Percentiles rank a stretch among this genome's conserved stretches.
Evolutionary conservation across 352 stramenopile genomes (phyloP).

Genomic region (Pythium coloratum): DNA sequence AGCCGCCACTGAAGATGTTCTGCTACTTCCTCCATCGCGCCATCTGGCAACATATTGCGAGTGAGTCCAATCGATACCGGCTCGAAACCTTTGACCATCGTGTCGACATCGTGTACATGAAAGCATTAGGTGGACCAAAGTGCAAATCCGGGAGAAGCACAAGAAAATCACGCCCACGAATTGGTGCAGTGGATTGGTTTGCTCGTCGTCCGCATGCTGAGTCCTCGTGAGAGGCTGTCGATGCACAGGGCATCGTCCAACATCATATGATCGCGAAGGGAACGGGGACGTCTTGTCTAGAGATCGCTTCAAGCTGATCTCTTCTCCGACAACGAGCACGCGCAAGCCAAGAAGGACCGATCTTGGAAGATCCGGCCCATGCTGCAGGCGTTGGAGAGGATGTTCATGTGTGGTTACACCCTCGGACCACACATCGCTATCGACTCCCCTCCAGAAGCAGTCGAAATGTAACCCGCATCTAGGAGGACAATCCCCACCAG

Average conservation of each 20-base stretch:
- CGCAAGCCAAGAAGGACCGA: neutral
- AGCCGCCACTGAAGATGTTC: no score
- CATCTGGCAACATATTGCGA: neutral
- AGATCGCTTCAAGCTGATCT: neutral
- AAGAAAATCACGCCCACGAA: neutral
- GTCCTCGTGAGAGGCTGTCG: neutral
- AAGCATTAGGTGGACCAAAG: neutral
- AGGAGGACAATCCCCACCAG: neutral
- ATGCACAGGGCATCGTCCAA: neutral
- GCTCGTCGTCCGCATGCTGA: neutral
- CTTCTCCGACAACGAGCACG: neutral
- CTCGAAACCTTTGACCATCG: neutral
- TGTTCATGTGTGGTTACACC: neutral
- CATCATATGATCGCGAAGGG: no score
- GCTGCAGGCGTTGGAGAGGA: neutral
- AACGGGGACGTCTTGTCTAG: neutral
- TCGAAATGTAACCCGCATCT: neutral
- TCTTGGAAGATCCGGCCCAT: neutral
- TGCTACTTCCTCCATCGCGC: no score
- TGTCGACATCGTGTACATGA: neutral
- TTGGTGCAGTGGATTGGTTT: neutral
- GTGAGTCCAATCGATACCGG: neutral
- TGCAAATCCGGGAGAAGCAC: neutral
- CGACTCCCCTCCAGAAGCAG: neutral
- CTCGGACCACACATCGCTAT: no score